Base-by-base conservation (phyloP, 2,329 filamentous ascomycete genomes). In the Monilinia fructicola region DNA sequence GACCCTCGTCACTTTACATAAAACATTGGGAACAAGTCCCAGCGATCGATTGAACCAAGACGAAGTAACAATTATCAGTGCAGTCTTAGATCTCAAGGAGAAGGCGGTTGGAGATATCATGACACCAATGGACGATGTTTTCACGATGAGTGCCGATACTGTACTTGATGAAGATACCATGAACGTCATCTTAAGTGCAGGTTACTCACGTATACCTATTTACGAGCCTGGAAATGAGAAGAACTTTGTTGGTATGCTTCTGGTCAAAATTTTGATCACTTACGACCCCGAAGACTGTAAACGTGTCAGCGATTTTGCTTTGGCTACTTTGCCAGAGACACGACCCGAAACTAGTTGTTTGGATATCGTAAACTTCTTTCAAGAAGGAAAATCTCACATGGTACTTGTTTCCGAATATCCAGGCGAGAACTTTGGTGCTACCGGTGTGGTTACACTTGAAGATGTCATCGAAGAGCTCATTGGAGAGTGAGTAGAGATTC, bases 281-380 rank as follows among this genome's bases (percentile, higher is more conserved):
- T 99, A 99, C 28, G 65, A 99, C 71, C 95, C 95, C 0, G 95
- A 99, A 78, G 95, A 99, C 75, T 87, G 85, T 75, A 91, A 90
- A 74, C 87, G 87, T 26, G 95, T 99, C 46, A 86, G 90, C 69
- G 94, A 98, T 69, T 97, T 99, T 76, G 89, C 93, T 10, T 83
- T 99, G 61, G 95, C 95, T 18, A 97, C 95, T 0, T 86, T 99
- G 9, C 95, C 96, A 1, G 95, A 99, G 78, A 99, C 95, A 0
- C 87, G 92, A 12, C 92, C 95, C 0, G 92, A 97, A 76, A 99
- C 95, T 0, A 97, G 93, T 80, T 99, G 95, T 77, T 80, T 99
- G 66, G 95, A 99, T 77, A 98, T 99, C 74, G 92, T 99, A 80
- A 99, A 99, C 80, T 99, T 97, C 79, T 99, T 99, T 81, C 95